Evolutionary conservation across 441 rosid genomes (phyloP).

Genomic region (Gossypium schwendimanii): DNA sequence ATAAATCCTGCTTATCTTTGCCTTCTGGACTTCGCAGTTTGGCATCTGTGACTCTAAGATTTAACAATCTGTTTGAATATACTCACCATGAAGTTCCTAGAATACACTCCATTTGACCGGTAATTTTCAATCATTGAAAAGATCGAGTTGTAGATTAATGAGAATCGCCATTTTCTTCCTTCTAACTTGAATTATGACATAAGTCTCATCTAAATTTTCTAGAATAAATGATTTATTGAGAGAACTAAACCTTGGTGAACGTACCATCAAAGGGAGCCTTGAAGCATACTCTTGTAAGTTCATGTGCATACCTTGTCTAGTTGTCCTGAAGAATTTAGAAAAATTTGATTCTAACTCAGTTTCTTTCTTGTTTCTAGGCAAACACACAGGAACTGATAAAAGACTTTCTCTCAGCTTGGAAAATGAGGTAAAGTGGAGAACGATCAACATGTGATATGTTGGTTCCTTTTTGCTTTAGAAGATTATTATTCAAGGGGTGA

Average conservation of each 20-base stretch:
- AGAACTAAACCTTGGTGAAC: conserved; percentile 69
- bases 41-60: not conserved
- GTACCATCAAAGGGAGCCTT: conserved; percentile 65
- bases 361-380: conserved; percentile 39
- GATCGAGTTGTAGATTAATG: not conserved
- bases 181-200: conserved; percentile 1
- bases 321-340: not conserved
- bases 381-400: conserved; percentile 88
- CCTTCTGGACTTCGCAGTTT: not conserved
- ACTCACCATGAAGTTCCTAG: conserved; percentile 67
- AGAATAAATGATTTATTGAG: conserved; percentile 66
- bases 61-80: not conserved
- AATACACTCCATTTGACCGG: conserved; percentile 82
- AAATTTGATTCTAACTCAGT: not conserved
- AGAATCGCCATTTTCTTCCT: not conserved
- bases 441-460: not conserved
- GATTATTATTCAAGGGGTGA: not conserved
- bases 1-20: not conserved
- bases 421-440: conserved; percentile 49
- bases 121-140: conserved; percentile 10
- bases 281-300: conserved; percentile 91
- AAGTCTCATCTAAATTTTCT: conserved; percentile 15
- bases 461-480: not conserved
- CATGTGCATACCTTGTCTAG: not conserved
- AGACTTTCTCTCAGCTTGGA: conserved; percentile 85